phyloP scores from a whole-genome alignment of 2,329 filamentous ascomycete species.

The Talaromyces marneffei region DNA sequence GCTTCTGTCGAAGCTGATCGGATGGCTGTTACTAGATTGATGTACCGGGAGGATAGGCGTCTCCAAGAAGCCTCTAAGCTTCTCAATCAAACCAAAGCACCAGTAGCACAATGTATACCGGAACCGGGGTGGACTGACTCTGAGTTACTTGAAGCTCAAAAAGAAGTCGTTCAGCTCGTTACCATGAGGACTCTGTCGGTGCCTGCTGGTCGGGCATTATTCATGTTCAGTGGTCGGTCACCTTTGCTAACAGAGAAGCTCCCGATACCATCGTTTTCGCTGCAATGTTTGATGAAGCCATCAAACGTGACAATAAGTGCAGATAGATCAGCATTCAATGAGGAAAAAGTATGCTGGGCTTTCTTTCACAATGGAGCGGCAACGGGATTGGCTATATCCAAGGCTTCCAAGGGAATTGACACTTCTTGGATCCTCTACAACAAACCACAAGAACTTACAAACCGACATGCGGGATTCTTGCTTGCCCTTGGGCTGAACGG shows the following conservation, averaged over 20 bases:
- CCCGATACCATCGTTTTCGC: slow-evolving; percentile 80
- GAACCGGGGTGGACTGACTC: slow-evolving; percentile 76
- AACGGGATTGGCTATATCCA: slow-evolving; percentile 86
- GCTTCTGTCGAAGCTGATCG: slow-evolving; percentile 79
- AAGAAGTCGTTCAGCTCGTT: slow-evolving; percentile 78
- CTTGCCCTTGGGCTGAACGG: slow-evolving; percentile 88
- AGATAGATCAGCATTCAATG: slow-evolving; percentile 77
- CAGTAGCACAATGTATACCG: slow-evolving; percentile 69
- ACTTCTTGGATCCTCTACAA: slow-evolving; percentile 99
- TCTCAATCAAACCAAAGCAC: slow-evolving; percentile 76
- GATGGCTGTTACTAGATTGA: slow-evolving; percentile 71
- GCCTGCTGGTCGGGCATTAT: slow-evolving; percentile 76
- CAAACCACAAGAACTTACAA: slow-evolving; percentile 85
- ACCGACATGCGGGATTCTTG: slow-evolving; percentile 91
- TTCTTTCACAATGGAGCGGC: slow-evolving; percentile 97
- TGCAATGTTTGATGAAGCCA: slow-evolving; percentile 87
- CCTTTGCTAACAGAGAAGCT: slow-evolving; percentile 91
- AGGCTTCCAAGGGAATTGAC: slow-evolving; percentile 85
- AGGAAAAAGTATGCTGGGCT: slow-evolving; percentile 97
- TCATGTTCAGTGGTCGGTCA: slow-evolving; percentile 80
- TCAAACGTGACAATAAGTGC: slow-evolving; percentile 89
- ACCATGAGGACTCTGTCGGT: slow-evolving; percentile 84
- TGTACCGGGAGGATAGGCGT: slow-evolving; percentile 87
- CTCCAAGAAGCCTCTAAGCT: slow-evolving; percentile 79
- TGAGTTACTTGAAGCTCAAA: slow-evolving; percentile 84